Evolutionary conservation across 352 stramenopile species (phyloP), one percentile per base, ranked within the genome.

Genomic region (Phytophthora vignae): DNA sequence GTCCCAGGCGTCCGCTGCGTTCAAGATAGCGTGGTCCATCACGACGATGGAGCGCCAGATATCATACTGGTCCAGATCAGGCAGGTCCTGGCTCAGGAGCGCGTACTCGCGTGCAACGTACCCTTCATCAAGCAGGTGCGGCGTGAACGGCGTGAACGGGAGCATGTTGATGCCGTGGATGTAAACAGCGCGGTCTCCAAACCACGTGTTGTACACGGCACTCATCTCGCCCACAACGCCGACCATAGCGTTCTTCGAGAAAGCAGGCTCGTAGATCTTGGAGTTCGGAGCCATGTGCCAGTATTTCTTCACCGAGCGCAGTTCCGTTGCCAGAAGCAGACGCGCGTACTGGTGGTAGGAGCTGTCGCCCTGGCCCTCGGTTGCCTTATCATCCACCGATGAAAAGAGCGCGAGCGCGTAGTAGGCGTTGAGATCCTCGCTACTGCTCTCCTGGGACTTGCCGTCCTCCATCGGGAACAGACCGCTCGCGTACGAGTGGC

Each of bases 371-470:
- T 68, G 58, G 25, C 50, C 63, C 31, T 82, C 63, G 3, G 62
- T 48, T 3, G 77, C 73, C 21, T 83, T 60, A 7, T 81, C 61
- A 27, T 94, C 87, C 15, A 93, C 71, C 36, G 84, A 91, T 7
- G 80, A 84, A 44, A 93, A 94, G 27, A 99, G 86, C 60, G 96
- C 95, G 7, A 98, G 89, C 11, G 88, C 91, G 77, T 98, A 99
- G 80, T 99, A 99, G 49, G 93, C 96, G 77, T 99, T 99, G 27
- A 98, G 76, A 54, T 90, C 91, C 80, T 99, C 97, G 69, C 92
- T 98, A 55, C 90, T 98, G 74, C 92, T 98, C 74, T 99, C 97
- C 78, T 99, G 96, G 31, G 88, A 94, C 80, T 99, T 99, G 49
- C 97, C 97, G 64, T 97, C 92, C 42, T 90, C 76, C 84, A 99